Evolutionary conservation across 257 asterid species (phyloP).

Genomic region (Craterostigma plantagineum): DNA sequence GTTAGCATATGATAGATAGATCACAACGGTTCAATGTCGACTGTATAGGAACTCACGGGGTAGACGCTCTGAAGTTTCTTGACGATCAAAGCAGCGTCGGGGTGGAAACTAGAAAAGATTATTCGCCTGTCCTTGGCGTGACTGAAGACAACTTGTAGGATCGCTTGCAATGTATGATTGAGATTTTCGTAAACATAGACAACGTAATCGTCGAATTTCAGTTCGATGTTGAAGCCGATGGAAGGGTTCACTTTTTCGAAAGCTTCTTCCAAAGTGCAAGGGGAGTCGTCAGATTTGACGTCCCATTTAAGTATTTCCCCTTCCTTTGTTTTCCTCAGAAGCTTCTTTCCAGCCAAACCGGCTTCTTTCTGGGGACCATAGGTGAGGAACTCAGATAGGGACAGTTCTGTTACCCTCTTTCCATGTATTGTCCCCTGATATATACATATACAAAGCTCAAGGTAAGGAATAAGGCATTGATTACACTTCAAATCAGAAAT

Average conservation of each 20-base stretch:
- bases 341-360: slow-evolving; percentile 28
- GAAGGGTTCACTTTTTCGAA: slow-evolving; percentile 56
- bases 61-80: slow-evolving; percentile 45
- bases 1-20: neutral
- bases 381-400: slow-evolving; percentile 49
- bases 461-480: neutral
- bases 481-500: neutral
- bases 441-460: neutral
- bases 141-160: slow-evolving; percentile 36
- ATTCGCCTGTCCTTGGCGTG: slow-evolving; percentile 56
- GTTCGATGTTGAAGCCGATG: slow-evolving; percentile 76
- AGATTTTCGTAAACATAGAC: slow-evolving; percentile 44
- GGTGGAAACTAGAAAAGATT: slow-evolving; percentile 75
- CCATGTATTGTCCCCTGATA: slow-evolving; percentile 50
- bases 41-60: slow-evolving; percentile 31
- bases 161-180: slow-evolving; percentile 19
- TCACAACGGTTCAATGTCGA: neutral
- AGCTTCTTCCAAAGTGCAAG: slow-evolving; percentile 72
- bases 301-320: slow-evolving; percentile 55
- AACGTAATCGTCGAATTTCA: slow-evolving; percentile 61
- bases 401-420: slow-evolving; percentile 60
- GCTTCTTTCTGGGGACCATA: slow-evolving; percentile 64
- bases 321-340: slow-evolving; percentile 61
- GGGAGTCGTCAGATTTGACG: slow-evolving; percentile 54
- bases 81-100: slow-evolving; percentile 61